Evolutionary conservation across 257 asterid genomes (phyloP).

Genomic region (Plantago elongata): DNA sequence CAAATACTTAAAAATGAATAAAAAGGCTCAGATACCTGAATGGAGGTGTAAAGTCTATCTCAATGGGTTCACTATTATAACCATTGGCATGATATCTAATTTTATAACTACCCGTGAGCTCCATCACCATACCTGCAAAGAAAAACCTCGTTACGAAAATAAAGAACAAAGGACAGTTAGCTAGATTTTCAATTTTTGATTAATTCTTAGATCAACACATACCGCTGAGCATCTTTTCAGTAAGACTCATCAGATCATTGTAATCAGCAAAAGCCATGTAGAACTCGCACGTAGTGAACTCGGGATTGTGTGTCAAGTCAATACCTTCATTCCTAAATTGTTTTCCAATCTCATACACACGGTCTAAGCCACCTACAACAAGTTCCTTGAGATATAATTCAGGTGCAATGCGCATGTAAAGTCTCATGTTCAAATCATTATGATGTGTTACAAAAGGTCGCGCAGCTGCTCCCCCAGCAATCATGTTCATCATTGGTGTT

Average conservation of each 20-base stretch:
- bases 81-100: conserved; percentile 90
- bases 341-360: conserved; percentile 91
- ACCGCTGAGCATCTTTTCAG: conserved; percentile 76
- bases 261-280: conserved; percentile 91
- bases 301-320: conserved; percentile 92
- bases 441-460: conserved; percentile 91
- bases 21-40: conserved; percentile 50
- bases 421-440: conserved; percentile 72
- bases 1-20: too few relatives aligned
- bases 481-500: conserved; percentile 90
- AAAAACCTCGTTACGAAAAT: neutral
- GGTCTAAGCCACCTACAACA: conserved; percentile 88
- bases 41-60: conserved; percentile 96
- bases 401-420: conserved; percentile 86
- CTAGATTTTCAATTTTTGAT: conserved; percentile 16
- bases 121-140: conserved; percentile 75
- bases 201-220: conserved; percentile 19
- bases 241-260: conserved; percentile 75
- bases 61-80: conserved; percentile 61
- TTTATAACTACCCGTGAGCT: conserved; percentile 79
- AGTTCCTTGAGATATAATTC: conserved; percentile 80
- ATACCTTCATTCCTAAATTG: conserved; percentile 92
- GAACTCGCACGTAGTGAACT: conserved; percentile 90
- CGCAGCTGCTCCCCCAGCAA: conserved; percentile 83
- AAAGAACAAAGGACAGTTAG: neutral